Conservation (phyloP, 1,139 yeast species). For the Saccharomyces pastorianus region DNA sequence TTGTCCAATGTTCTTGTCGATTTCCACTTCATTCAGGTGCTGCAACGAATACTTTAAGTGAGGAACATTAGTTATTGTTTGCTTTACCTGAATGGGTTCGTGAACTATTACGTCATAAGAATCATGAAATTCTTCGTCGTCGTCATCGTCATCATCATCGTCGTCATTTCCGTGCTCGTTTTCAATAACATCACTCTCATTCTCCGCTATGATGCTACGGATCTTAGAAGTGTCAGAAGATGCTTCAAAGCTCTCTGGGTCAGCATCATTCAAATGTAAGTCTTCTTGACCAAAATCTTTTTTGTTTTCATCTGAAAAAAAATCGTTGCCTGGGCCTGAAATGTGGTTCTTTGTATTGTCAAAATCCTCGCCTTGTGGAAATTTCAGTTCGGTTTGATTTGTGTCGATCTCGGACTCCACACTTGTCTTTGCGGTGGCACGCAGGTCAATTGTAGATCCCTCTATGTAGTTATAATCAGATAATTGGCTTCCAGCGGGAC, state of each 20-base stretch:
- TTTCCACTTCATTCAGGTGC: not conserved
- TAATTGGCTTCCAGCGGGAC: not conserved
- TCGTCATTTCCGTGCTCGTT: not conserved
- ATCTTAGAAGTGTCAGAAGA: not conserved
- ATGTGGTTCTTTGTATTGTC: not conserved
- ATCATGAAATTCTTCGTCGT: not conserved
- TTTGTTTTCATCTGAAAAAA: not conserved
- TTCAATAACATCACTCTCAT: not conserved
- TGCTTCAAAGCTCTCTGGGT: not conserved
- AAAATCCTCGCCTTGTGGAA: not conserved
- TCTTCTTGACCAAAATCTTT: not conserved
- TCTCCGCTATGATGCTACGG: not conserved
- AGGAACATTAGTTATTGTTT: not conserved
- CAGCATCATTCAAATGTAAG: not conserved
- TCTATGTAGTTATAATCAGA: not conserved
- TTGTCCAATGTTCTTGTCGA: not conserved
- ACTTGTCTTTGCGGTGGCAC: not conserved
- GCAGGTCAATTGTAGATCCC: not conserved
- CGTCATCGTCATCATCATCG: too few species aligned
- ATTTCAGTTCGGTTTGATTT: constrained; percentile 3
- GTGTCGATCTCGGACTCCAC: constrained; percentile 22
- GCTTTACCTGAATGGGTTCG: not conserved
- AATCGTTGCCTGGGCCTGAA: not conserved
- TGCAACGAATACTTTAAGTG: not conserved
- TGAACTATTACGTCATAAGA: not conserved